Percentiles rank a stretch among this genome's conserved stretches.
phyloP scores from a whole-genome alignment of 2,329 filamentous ascomycete genomes.

The Trichoderma harzianum region DNA sequence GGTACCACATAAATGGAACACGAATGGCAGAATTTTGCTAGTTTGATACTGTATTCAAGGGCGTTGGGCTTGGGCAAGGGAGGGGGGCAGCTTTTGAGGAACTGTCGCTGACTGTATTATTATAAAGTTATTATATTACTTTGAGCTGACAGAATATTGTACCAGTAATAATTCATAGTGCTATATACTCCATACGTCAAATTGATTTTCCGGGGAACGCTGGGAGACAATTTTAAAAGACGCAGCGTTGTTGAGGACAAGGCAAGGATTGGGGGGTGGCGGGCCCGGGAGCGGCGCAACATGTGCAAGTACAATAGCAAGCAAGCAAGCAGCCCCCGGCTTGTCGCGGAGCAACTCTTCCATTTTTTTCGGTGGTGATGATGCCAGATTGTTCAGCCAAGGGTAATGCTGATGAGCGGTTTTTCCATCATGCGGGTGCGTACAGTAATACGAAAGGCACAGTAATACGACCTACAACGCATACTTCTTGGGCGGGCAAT shows the following conservation, averaged over 20 bases:
- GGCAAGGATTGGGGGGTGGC: background rate
- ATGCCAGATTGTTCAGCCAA: background rate
- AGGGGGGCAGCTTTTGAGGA: too few relatives aligned
- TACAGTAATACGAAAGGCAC: background rate
- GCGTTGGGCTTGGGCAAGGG: background rate
- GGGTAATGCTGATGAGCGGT: background rate
- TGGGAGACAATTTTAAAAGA: background rate
- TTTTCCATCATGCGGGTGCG: background rate
- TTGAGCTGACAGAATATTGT: background rate
- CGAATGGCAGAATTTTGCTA: background rate
- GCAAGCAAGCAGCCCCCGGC: background rate
- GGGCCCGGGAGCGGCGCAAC: background rate
- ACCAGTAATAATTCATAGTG: background rate
- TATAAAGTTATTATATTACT: background rate
- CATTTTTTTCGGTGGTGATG: background rate
- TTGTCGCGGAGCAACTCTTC: background rate
- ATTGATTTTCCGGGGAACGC: background rate
- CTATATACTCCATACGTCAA: background rate
- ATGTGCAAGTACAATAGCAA: background rate
- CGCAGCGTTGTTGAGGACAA: background rate
- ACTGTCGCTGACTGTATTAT: too few relatives aligned
- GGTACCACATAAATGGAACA: background rate
- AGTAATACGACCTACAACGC: background rate
- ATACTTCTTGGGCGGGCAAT: background rate
- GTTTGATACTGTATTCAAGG: background rate